Base-by-base conservation (phyloP, 257 asterid species). In the Nicotiana noctiflora region DNA sequence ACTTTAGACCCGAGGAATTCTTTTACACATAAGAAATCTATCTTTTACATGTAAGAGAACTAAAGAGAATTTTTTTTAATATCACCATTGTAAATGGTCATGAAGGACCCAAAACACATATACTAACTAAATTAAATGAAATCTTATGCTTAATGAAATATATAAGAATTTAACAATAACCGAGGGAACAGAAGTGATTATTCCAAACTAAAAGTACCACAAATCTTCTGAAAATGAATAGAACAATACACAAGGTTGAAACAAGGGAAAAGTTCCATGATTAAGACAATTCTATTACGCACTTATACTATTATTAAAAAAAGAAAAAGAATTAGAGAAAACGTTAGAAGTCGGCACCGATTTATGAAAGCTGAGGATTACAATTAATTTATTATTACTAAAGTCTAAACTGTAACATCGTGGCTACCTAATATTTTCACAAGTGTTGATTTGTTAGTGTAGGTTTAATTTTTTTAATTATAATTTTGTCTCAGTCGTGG, bases 341-440 rank as follows among this genome's bases (percentile, higher is more conserved):
- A 44, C 77, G 32, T 70, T n/a, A 70, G 19, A 70, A 4, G 77
- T 72, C 77, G 77, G 77, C 57, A 68, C 59, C 77, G 60, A 46
- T 13, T 72, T 19, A 23, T 2, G 1, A 44, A 72, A 72, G 60
- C 23, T 19, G 19, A 72, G 4, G 4, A 46, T 46, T 72, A 72
- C 6, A 72, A 7, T 68, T 68, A 68, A 68, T 19, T 25, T 68
- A 68, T 4, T 68, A 40, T 23, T 21, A 46, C 15, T 72, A 46
- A 21, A 72, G 77, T 6, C 59, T 46, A 44, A 72, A 17, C 19
- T 44, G 12, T 21, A 46, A 13, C 6, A 4, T 13, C 21, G 60
- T 72, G 78, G 23, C 15, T 13, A 11, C 78, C 29, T 27, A 27
- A 27, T 27, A 27, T 27, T 3, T 31, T 11, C 3, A 70, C 34